Evolutionary conservation across 2,329 filamentous ascomycete genomes (phyloP), one percentile per base, ranked within the genome.

Genomic region (Phialocephala subalpina): DNA sequence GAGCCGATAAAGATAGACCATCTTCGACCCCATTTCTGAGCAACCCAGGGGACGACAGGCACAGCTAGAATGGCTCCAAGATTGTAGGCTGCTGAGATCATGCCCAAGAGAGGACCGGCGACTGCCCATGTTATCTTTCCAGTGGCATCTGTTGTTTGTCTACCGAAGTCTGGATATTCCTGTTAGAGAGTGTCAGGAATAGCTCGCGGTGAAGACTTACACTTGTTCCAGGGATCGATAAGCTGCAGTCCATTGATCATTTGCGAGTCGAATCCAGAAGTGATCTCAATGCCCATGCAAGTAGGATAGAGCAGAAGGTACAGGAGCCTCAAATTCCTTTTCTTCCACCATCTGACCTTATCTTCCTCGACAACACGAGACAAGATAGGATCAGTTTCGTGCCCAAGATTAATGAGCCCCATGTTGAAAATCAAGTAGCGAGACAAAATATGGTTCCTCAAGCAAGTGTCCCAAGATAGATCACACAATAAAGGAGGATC

Each of bases 1-100:
- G 84, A 87, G 0, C 86, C 86, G n/a, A 83, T 76, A 62, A 88
- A 78, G 66, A 88, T 86, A 12, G 84, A 82, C 79, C 80, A 82
- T 65, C 83, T 77, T 67, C 83, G 75, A 20, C 84, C 85, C 33
- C 81, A 77, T 20, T 76, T 76, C 65, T 87, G 82, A 58, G 83
- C 82, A 3, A 87, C 71, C 63, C 81, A 79, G 0, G 84, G 81
- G 2, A 86, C 83, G 64, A 87, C 77, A 0, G 85, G 86, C 11
- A 87, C 81, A 29, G 80, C 81, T 36, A 82, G 77, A 63, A 87
- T 82, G 8, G 84, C 84, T 4, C 86, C 85, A 4, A 87, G 78
- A 60, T 83, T 83, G 73, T 87, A 87, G 56, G 81, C 83, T 1
- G 85, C 83, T n/a, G 82, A 82, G 40, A 87, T 77, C 59, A 87